Evolutionary conservation across 805 yeast species (phyloP), one percentile per base, ranked within the genome.

Genomic region (Komagataella mondaviorum): DNA sequence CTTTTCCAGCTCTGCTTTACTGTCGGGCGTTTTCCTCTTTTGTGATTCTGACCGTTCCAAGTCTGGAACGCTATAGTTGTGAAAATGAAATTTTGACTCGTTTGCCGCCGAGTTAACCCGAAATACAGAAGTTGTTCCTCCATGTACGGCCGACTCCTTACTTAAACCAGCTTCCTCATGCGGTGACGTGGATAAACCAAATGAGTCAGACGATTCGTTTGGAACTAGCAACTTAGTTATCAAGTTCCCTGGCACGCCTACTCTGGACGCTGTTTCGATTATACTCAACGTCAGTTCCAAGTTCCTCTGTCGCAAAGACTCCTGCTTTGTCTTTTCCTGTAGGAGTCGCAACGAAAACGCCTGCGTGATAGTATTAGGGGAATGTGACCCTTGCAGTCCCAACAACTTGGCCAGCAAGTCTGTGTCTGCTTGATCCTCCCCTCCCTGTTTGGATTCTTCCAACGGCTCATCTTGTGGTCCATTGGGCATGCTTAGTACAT

Each of bases 311-410:
- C 65, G 66, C 36, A 64, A 52, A 44, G 64, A 58, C 51, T 72
- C 75, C 50, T 67, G 73, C 52, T 60, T 65, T 4, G 75, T 66
- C 51, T 62, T 64, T 52, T 73, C 78, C 55, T 73, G 73, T 53
- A 72, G 76, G 2, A 63, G 62, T 56, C 66, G 66, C 43, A 69
- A 62, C 30, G 58, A 56, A 14, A 75, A 56, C 48, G 72, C 55
- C 24, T 66, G 70, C 45, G 64, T 59, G 23, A 73, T 57, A 2
- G 73, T 63, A 20, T 70, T 71, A 17, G 61, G 57, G 14, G 59
- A 61, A 51, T 62, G 68, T 3, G 71, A 69, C 67, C 68, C 63
- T 16, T 55, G 44, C 22, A n/a, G 43, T 6, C 45, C 52, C 16
- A 50, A 30, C 45, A 50, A 39, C 39, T 20, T 18, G 22, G 52